phyloP scores from a whole-genome alignment of 495 filamentous ascomycete species.

The Trichoderma orchidacearum region DNA sequence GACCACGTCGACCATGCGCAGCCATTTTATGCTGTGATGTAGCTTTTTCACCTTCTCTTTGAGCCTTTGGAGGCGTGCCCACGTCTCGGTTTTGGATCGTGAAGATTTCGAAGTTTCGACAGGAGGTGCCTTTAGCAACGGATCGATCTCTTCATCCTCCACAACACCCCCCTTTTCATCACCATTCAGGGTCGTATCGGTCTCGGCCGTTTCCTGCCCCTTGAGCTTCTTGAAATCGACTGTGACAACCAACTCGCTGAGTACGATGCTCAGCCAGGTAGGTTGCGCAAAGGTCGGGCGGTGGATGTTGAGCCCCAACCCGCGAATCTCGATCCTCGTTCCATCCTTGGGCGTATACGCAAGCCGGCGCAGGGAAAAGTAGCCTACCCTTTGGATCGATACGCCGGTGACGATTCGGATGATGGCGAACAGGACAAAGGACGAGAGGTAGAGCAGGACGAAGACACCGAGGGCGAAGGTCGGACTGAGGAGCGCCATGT shows the following conservation, averaged over 20 bases:
- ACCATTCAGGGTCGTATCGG: conserved; percentile 9
- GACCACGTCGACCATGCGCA: conserved; percentile 82
- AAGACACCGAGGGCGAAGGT: conserved; percentile 75
- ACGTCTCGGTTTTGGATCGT: conserved; percentile 65
- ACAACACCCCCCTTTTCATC: conserved; percentile 9
- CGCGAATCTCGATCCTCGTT: conserved; percentile 76
- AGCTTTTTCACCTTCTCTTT: conserved; percentile 78
- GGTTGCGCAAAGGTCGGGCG: conserved; percentile 91
- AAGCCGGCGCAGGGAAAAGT: conserved; percentile 78
- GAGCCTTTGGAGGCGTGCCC: conserved; percentile 57
- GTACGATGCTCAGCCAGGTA: conserved; percentile 85
- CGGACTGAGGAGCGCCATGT: conserved; percentile 42
- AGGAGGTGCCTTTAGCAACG: conserved; percentile 6
- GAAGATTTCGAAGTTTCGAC: conserved; percentile 8
- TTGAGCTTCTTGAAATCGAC: conserved; percentile 57
- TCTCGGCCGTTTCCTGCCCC: conserved; percentile 18
- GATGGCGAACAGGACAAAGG: conserved; percentile 88
- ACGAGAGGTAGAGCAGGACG: conserved; percentile 75
- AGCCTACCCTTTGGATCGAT: conserved; percentile 90
- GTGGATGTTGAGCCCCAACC: conserved; percentile 75
- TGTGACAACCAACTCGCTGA: conserved; percentile 73
- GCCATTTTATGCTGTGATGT: conserved; percentile 77
- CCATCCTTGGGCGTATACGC: conserved; percentile 80
- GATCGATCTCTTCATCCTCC: conserved; percentile 5
- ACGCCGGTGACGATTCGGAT: conserved; percentile 84